Evolutionary conservation across 371 early-diverging fungal species (phyloP).

Genomic region (Mortierella sp.): DNA sequence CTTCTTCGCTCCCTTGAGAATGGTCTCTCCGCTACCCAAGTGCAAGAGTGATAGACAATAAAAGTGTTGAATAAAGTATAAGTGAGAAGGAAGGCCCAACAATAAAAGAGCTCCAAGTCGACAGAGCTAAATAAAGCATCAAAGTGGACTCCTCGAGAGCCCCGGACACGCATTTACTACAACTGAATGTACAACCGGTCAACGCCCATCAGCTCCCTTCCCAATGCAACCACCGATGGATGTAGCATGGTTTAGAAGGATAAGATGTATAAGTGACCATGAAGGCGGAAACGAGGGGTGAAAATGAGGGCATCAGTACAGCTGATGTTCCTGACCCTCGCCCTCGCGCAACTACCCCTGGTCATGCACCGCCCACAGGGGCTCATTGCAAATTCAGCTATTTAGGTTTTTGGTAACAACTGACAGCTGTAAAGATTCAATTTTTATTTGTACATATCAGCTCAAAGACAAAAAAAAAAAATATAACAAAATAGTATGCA

Average conservation of each 20-base stretch:
- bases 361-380: no score
- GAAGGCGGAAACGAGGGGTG: no score
- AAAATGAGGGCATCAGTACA: no score
- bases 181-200: neutral
- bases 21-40: slow-evolving; percentile 17
- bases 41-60: neutral
- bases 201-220: neutral
- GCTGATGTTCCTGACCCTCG: no score
- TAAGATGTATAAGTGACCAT: no score
- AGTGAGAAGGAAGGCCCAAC: neutral
- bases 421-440: no score
- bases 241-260: neutral
- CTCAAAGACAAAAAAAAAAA: no score
- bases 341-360: no score
- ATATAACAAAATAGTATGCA: no score
- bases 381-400: no score
- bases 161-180: neutral
- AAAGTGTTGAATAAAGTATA: neutral
- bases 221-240: neutral
- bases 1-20: slow-evolving; percentile 16
- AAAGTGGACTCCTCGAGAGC: neutral
- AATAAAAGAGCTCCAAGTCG: neutral
- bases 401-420: no score
- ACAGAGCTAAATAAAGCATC: neutral
- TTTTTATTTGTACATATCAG: no score